Base-by-base conservation (phyloP, 129 eudicot species). In the Lactuca sativa region DNA sequence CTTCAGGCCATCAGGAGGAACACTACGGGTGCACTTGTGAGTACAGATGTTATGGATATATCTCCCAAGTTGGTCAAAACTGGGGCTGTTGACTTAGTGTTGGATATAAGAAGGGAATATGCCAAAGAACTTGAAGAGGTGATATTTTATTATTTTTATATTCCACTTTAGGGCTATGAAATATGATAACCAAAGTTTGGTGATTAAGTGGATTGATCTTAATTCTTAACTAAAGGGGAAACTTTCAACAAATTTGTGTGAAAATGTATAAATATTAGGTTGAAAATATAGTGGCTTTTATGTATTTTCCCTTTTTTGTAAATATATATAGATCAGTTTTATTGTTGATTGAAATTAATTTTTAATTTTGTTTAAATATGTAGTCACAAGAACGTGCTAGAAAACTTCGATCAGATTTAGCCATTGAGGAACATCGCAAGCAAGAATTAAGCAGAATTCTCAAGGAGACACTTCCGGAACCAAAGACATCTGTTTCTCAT, bases 371-470 rank as follows among this genome's bases (percentile, higher is more conserved):
- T 36, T 55, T 13, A 73, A 47, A 25, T 59, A 37, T 82, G 77
- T 84, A 93, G 98, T 85, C 95, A 8, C 90, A 83, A 71, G 97
- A 93, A 74, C 92, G 97, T 54, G 90, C 98, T 6, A 83, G 90
- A 76, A 85, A 83, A 76, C 99, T 93, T 74, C 80, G 99, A 73
- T 82, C 88, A 49, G 97, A 93, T 78, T 82, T 93, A 63, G 90
- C 95, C 17, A 66, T 90, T 53, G 99, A 93, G 84, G 97, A 93
- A 77, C 97, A 85, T 54, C 97, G 84, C 69, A 90, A 73, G 70
- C 79, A 81, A 74, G 95, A 87, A 75, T 65, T 93, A 80, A 86
- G 75, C 81, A 81, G 84, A 83, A 85, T 93, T 48, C 90, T 93
- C 70, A 85, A 82, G 76, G 92, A 87, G 76, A 90, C 85, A 7